Conservation (phyloP, 192 early-diverging fungal genomes). For the Kickxella alabastrina region DNA sequence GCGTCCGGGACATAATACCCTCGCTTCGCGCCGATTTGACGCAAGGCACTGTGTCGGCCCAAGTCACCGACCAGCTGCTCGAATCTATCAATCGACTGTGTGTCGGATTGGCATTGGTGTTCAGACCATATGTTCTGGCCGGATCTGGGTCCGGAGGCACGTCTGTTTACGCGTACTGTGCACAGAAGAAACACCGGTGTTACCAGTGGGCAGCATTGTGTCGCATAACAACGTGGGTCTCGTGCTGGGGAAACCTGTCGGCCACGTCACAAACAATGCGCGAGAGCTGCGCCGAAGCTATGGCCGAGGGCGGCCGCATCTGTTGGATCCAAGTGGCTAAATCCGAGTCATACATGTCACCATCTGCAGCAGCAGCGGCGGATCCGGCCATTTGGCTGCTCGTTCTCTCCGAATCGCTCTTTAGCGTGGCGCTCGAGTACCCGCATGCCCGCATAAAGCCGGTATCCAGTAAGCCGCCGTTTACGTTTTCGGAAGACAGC, state of each 20-base stretch:
- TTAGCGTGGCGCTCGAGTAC: conserved; percentile 6
- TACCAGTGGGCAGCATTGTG: conserved; percentile 46
- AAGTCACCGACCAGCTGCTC: background rate
- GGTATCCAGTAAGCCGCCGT: conserved; percentile 6
- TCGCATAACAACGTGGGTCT: conserved; percentile 21
- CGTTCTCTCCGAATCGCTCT: conserved; percentile 29
- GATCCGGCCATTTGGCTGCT: conserved; percentile 21
- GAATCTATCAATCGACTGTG: background rate
- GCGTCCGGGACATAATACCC: conserved; percentile 21
- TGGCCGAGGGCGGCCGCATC: conserved; percentile 19
- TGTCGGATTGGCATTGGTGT: conserved; percentile 1
- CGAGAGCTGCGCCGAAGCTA: background rate
- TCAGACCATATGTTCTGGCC: conserved; percentile 1
- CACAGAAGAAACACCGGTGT: conserved; percentile 23
- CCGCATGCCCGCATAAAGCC: background rate
- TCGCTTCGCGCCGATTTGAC: background rate
- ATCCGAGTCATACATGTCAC: too few relatives aligned
- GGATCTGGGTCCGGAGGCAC: background rate
- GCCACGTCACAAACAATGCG: background rate
- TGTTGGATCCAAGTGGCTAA: conserved; percentile 41
- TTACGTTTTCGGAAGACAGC: conserved; percentile 5
- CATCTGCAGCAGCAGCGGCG: too few relatives aligned
- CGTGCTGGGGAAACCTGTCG: background rate
- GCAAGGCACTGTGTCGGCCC: background rate
- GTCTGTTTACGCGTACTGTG: conserved; percentile 16